phyloP scores from a whole-genome alignment of 73 alveolate species.

The Diophrys appendiculata region DNA sequence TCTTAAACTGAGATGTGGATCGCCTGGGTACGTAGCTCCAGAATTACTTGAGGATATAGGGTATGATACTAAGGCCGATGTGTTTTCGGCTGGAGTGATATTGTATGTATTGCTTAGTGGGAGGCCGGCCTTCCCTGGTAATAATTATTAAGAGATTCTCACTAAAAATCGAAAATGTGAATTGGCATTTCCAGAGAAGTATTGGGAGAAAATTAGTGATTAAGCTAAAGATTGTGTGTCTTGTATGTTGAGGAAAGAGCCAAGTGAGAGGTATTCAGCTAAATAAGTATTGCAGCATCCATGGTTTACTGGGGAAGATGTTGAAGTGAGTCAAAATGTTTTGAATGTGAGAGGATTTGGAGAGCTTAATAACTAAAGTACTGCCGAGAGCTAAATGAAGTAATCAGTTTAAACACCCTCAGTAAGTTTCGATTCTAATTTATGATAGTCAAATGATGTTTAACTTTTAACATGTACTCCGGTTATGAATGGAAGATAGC shows the following conservation, averaged over 20 bases:
- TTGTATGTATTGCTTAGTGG: constrained; percentile 83
- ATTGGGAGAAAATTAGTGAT: constrained; percentile 60
- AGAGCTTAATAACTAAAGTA: too few relatives aligned
- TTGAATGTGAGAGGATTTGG: constrained; percentile 9
- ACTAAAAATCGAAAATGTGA: constrained; percentile 69
- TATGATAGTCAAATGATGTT: constrained; percentile 36
- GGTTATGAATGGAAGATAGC: constrained; percentile 50
- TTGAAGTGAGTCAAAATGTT: neutral
- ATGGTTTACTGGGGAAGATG: constrained; percentile 65
- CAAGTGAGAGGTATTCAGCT: constrained; percentile 75
- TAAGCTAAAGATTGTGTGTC: constrained; percentile 87
- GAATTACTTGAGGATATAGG: constrained; percentile 79
- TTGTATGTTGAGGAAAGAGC: constrained; percentile 83
- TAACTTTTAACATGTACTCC: constrained; percentile 56
- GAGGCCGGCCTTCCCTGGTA: constrained; percentile 81
- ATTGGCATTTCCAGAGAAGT: constrained; percentile 55
- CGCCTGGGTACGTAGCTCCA: constrained; percentile 94
- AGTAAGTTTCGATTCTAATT: too few relatives aligned
- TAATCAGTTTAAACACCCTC: too few relatives aligned
- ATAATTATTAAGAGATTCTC: constrained; percentile 70
- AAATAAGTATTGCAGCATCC: constrained; percentile 83
- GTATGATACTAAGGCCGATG: constrained; percentile 82
- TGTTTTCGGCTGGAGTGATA: constrained; percentile 87
- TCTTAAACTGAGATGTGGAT: constrained; percentile 79
- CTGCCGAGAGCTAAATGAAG: too few relatives aligned